These are phyloP conservation scores for Suhomyces kilbournensis DNA, from an alignment of 805 yeast species.

Conservation along the genomic window DNA sequence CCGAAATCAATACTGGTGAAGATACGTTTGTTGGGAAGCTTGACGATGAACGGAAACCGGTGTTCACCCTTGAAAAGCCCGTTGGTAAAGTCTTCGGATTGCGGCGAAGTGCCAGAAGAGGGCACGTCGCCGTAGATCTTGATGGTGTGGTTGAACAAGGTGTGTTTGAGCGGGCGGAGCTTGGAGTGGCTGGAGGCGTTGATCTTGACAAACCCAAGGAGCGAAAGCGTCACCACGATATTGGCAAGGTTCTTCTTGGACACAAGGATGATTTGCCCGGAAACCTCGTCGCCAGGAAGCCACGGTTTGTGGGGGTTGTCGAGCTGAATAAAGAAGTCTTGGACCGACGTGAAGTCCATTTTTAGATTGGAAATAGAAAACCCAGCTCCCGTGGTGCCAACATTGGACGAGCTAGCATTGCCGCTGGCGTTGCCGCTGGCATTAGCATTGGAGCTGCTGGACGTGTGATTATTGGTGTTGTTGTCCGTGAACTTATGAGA, in stretches of 20 bases:
- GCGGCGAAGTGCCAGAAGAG: slow-evolving; percentile 1
- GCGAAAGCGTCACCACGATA: slow-evolving; percentile 50
- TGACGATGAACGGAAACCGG: slow-evolving; percentile 80
- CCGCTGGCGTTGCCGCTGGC: neutral
- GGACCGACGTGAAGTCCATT: slow-evolving; percentile 42
- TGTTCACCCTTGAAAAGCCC: slow-evolving; percentile 82
- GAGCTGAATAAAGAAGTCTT: slow-evolving; percentile 66
- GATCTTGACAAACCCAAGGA: slow-evolving; percentile 56
- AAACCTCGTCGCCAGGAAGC: slow-evolving; percentile 75
- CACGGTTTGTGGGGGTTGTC: slow-evolving; percentile 74
- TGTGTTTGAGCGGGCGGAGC: slow-evolving; percentile 49
- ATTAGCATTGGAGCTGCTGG: no score
- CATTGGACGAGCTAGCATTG: no score
- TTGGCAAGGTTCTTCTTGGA: slow-evolving; percentile 55
- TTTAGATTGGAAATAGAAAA: slow-evolving; percentile 16
- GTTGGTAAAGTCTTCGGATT: slow-evolving; percentile 19
- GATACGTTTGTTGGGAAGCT: slow-evolving; percentile 69
- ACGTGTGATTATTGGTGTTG: no score
- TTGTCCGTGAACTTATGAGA: no score
- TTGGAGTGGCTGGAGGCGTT: slow-evolving; percentile 52
- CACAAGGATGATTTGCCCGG: slow-evolving; percentile 60
- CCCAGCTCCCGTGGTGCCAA: no score
- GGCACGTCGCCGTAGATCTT: slow-evolving; percentile 48
- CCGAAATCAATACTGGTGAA: slow-evolving; percentile 79
- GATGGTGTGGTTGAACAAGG: slow-evolving; percentile 57